phyloP scores from a whole-genome alignment of 1,139 yeast genomes.

The Kodamaea ohmeri region DNA sequence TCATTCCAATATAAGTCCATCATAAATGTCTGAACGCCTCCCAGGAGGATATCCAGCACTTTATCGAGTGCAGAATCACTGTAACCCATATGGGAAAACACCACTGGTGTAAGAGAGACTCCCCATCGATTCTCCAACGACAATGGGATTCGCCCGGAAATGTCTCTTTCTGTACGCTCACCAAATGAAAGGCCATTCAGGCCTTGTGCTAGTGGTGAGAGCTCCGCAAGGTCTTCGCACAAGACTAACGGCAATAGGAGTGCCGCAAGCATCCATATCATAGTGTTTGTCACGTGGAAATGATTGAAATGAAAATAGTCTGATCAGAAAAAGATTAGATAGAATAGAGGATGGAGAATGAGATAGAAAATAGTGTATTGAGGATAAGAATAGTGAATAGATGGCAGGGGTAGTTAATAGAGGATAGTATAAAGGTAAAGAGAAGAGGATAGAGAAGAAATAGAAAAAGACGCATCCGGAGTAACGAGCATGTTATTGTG shows the following conservation, averaged over 20 bases:
- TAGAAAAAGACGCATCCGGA: neutral
- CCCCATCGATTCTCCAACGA: slow-evolving; percentile 61
- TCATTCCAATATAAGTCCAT: slow-evolving; percentile 71
- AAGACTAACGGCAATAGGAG: neutral
- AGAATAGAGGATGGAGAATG: too few relatives aligned
- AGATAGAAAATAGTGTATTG: too few relatives aligned
- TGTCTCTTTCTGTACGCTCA: slow-evolving; percentile 66
- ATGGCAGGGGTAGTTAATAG: neutral
- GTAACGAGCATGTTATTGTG: too few relatives aligned
- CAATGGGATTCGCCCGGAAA: slow-evolving; percentile 52
- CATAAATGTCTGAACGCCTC: slow-evolving; percentile 52
- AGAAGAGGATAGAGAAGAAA: neutral
- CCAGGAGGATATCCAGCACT: slow-evolving; percentile 38
- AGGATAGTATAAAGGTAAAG: neutral
- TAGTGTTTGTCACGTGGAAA: too few relatives aligned
- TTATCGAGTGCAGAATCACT: slow-evolving; percentile 36
- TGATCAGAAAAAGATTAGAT: too few relatives aligned
- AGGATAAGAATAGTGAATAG: neutral
- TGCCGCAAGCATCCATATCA: too few relatives aligned
- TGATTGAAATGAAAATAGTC: too few relatives aligned
- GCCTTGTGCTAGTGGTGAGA: neutral
- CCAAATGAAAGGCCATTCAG: slow-evolving; percentile 29
- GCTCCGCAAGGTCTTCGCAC: neutral
- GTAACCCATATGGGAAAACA: slow-evolving; percentile 56
- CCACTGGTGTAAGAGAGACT: slow-evolving; percentile 46